These are phyloP conservation scores for Plectosphaerella cucumerina DNA, from an alignment of 2,329 filamentous ascomycete genomes.

Conservation along the genomic window DNA sequence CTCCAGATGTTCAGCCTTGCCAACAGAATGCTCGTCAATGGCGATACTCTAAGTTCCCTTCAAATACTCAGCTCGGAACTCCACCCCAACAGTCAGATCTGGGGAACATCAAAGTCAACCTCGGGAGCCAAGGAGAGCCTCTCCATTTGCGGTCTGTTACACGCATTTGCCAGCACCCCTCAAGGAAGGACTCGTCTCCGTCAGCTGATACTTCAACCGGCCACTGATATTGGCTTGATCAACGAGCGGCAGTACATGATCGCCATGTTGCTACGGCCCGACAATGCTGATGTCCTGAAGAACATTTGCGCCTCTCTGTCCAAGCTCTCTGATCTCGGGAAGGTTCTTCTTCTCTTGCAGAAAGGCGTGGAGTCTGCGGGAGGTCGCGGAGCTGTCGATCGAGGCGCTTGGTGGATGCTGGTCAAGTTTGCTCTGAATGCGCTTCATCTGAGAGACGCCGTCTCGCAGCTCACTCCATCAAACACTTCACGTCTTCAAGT, in stretches of 20 bases:
- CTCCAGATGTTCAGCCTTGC: constrained; percentile 72
- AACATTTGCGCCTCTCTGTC: constrained; percentile 59
- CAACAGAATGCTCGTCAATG: constrained; percentile 70
- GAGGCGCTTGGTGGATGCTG: constrained; percentile 70
- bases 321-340: constrained; percentile 71
- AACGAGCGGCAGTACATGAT: constrained; percentile 68
- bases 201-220: constrained; percentile 79
- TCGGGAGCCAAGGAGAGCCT: constrained; percentile 73
- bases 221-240: constrained; percentile 63
- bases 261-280: constrained; percentile 58
- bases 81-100: constrained; percentile 77
- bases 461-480: constrained; percentile 44
- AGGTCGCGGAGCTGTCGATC: constrained; percentile 49
- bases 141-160: constrained; percentile 81
- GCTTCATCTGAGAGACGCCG: constrained; percentile 62
- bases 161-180: constrained; percentile 67
- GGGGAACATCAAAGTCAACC: constrained; percentile 58
- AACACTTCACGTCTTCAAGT: constrained; percentile 1
- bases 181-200: constrained; percentile 73
- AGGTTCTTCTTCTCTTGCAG: constrained; percentile 63
- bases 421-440: constrained; percentile 66
- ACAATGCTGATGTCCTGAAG: constrained; percentile 57
- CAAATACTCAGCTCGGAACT: constrained; percentile 81
- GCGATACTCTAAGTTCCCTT: constrained; percentile 74
- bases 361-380: constrained; percentile 66